phyloP scores from a whole-genome alignment of 225 moss, liverwort and hornwort genomes.

The Pseudisothecium myosuroides region DNA sequence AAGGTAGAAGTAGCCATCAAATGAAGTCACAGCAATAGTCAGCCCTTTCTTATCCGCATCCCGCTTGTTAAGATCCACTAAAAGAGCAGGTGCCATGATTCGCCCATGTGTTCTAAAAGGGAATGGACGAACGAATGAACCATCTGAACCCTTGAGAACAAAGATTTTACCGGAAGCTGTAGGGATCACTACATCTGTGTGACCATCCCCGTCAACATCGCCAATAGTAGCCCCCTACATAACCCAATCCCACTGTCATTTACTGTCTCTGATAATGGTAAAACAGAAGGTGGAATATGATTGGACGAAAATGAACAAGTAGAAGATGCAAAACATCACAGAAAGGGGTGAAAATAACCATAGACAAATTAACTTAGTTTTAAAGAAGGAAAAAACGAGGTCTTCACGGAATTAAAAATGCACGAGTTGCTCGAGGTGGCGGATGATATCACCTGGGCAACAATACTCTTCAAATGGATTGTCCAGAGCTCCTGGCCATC shows the following conservation, averaged over 20 bases:
- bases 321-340: neutral
- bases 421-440: neutral
- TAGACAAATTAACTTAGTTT: neutral
- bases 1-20: conserved; percentile 98
- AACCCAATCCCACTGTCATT: conserved; percentile 4
- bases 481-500: conserved; percentile 86
- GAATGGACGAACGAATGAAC: conserved; percentile 50
- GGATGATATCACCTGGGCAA: conserved; percentile 64
- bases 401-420: neutral
- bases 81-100: conserved; percentile 85
- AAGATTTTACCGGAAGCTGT: conserved; percentile 87
- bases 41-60: conserved; percentile 56
- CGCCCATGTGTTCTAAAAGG: conserved; percentile 94
- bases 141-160: conserved; percentile 77
- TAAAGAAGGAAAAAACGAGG: neutral
- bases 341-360: neutral
- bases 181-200: conserved; percentile 83
- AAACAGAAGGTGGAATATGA: neutral
- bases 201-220: conserved; percentile 93
- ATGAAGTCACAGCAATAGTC: conserved; percentile 84
- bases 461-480: conserved; percentile 81
- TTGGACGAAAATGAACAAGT: neutral
- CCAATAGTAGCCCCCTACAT: conserved; percentile 82
- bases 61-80: conserved; percentile 76
- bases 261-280: neutral